Conservation (phyloP, 2,329 filamentous ascomycete genomes). For the Cordyceps militaris region DNA sequence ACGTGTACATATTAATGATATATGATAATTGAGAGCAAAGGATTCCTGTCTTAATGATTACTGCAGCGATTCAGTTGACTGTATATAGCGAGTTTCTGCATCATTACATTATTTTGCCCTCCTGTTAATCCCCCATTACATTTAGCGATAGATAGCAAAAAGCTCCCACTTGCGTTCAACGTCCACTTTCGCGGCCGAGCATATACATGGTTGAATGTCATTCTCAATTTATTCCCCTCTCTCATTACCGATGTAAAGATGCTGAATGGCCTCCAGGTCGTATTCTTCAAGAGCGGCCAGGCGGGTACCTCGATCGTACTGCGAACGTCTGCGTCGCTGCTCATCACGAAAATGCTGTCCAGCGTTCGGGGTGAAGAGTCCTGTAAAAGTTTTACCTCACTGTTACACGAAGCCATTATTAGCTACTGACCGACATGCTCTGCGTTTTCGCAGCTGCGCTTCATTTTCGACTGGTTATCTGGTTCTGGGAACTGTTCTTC, state of each 20-base stretch:
- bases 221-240: not conserved
- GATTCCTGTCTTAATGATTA: not conserved
- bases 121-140: not conserved
- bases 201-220: conserved; percentile 5
- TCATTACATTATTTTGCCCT: conserved; percentile 1
- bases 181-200: not conserved
- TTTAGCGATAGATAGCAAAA: conserved; percentile 12
- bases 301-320: conserved; percentile 75
- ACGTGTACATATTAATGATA: not conserved
- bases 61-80: conserved; percentile 1
- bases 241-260: conserved; percentile 25
- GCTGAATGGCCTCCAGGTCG: conserved; percentile 42
- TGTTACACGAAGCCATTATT: not conserved
- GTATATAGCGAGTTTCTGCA: conserved; percentile 7
- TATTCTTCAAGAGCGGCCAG: conserved; percentile 61
- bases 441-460: conserved; percentile 79
- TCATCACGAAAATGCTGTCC: conserved; percentile 67
- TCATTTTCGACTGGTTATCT: conserved; percentile 82
- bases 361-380: conserved; percentile 73
- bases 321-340: conserved; percentile 67
- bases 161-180: not conserved
- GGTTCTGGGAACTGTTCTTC: conserved; percentile 71
- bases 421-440: conserved; percentile 64
- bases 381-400: conserved; percentile 30
- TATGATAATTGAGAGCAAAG: not conserved